Conservation (phyloP, 2,329 filamentous ascomycete genomes). For the Mycosphaerella sp. region DNA sequence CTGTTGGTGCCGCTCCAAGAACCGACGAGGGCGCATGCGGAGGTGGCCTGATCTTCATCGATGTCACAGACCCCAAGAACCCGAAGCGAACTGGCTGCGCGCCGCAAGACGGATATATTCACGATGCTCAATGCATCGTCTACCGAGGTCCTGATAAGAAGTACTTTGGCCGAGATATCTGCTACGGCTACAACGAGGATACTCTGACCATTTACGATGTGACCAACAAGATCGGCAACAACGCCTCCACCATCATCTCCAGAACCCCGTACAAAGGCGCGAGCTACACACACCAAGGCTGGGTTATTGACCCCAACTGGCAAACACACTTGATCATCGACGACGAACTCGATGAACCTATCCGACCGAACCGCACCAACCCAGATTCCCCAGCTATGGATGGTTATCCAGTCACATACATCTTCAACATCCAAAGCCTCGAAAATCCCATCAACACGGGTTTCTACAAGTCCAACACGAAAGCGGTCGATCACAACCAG, state of each 20-base stretch:
- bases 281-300: conserved; percentile 51
- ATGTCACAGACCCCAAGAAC: conserved; percentile 47
- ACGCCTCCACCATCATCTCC: conserved; percentile 40
- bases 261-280: conserved; percentile 46
- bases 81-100: conserved; percentile 48
- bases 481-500: conserved; percentile 41
- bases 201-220: conserved; percentile 45
- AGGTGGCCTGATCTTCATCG: conserved; percentile 51
- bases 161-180: conserved; percentile 46
- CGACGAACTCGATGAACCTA: conserved; percentile 50
- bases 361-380: conserved; percentile 34
- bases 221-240: conserved; percentile 37
- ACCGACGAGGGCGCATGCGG: conserved; percentile 42
- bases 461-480: conserved; percentile 34
- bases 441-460: conserved; percentile 40
- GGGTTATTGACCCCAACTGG: conserved; percentile 44
- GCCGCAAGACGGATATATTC: conserved; percentile 49
- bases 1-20: conserved; percentile 37
- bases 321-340: conserved; percentile 47
- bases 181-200: conserved; percentile 49
- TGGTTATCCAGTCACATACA: conserved; percentile 47
- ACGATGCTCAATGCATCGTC: conserved; percentile 52
- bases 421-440: conserved; percentile 46
- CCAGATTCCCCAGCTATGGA: conserved; percentile 30
- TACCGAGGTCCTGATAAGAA: conserved; percentile 45